These are phyloP conservation scores for Cyanidiococcus yangmingshanensis DNA, from an alignment of 23 red algal species.

Conservation along the genomic window DNA sequence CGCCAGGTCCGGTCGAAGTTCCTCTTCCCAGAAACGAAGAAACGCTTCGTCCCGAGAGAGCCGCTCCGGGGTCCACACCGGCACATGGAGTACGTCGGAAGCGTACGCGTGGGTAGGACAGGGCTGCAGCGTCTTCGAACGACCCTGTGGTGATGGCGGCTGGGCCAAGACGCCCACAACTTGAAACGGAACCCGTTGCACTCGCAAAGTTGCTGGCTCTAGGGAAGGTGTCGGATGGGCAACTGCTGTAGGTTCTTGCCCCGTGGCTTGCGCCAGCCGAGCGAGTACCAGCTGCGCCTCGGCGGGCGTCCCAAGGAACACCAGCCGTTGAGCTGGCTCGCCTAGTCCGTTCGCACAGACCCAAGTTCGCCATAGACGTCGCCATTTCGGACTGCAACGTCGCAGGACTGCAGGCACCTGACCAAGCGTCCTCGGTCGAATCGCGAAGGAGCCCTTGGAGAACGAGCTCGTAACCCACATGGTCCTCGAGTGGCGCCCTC, in stretches of 20 bases:
- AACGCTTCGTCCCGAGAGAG: slow-evolving; percentile 38
- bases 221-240: background rate
- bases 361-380: no score
- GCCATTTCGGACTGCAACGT: no score
- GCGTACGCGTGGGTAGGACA: slow-evolving; percentile 50
- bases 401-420: no score
- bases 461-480: no score
- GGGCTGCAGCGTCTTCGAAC: slow-evolving; percentile 29
- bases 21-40: slow-evolving; percentile 22
- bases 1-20: slow-evolving; percentile 52
- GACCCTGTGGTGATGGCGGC: slow-evolving; percentile 34
- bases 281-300: background rate
- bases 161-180: slow-evolving; percentile 69
- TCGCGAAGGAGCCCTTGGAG: no score
- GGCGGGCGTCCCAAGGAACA: background rate
- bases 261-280: background rate
- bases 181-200: slow-evolving; percentile 9
- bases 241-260: background rate
- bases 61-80: slow-evolving; percentile 45
- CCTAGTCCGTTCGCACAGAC: no score
- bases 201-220: background rate
- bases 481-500: no score
- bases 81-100: slow-evolving; percentile 35
- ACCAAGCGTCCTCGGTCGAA: no score
- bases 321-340: background rate